Percentiles rank a stretch among this genome's conserved stretches.
These are phyloP conservation scores for Aureobasidium leucospermi DNA, from an alignment of 2,329 filamentous ascomycete species.

Conservation along the genomic window DNA sequence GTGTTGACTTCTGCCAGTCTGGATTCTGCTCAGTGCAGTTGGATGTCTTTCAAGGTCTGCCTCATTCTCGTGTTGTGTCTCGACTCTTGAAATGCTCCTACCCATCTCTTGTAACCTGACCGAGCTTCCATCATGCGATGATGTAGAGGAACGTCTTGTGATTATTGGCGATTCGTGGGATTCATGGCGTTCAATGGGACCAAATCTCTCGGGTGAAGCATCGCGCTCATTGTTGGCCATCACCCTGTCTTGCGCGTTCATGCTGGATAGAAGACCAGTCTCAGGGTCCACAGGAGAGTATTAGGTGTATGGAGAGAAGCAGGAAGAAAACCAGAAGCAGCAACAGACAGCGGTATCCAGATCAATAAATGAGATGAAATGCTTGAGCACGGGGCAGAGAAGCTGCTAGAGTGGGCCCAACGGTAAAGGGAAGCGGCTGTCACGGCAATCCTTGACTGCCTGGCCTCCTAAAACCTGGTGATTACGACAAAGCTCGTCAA, in stretches of 20 bases:
- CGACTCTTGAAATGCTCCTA: slow-evolving; percentile 51
- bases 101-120: slow-evolving; percentile 40
- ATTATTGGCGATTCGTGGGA: slow-evolving; percentile 3
- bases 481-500: not conserved
- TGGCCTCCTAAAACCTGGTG: not conserved
- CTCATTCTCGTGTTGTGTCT: slow-evolving; percentile 52
- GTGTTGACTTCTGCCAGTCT: slow-evolving; percentile 64
- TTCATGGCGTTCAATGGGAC: slow-evolving; percentile 15
- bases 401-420: not conserved
- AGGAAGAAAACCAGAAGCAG: not conserved
- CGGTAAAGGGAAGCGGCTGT: not conserved
- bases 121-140: slow-evolving; percentile 48
- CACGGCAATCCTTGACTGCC: slow-evolving; percentile 6
- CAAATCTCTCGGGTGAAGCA: slow-evolving; percentile 39
- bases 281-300: not conserved
- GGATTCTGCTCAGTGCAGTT: slow-evolving; percentile 63
- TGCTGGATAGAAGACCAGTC: slow-evolving; percentile 15
- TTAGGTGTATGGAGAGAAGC: not conserved
- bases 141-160: slow-evolving; percentile 31
- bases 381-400: slow-evolving; percentile 1
- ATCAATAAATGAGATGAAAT: slow-evolving; percentile 11
- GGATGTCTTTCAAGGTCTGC: slow-evolving; percentile 56
- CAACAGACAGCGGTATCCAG: not conserved
- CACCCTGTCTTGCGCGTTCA: slow-evolving; percentile 50
- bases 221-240: slow-evolving; percentile 49